A percentile compares a stretch with the other conserved stretches of the same genome.
Evolutionary conservation across 495 filamentous ascomycete species (phyloP).

Genomic region (Friedmanniomyces simplex): DNA sequence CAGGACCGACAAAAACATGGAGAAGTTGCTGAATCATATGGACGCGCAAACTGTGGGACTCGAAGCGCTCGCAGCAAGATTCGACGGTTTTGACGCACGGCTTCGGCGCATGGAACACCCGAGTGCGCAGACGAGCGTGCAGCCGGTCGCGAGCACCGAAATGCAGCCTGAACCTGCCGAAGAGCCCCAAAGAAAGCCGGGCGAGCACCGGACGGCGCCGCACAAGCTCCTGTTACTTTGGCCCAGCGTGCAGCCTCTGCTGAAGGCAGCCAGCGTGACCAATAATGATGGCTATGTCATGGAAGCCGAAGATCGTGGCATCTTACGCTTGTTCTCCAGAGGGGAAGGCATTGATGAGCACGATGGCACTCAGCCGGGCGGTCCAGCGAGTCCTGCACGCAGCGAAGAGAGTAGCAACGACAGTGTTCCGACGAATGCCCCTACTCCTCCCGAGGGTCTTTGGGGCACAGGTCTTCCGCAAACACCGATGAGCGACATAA

Average conservation of each 20-base stretch:
- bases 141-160: no score
- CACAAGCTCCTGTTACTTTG: slow-evolving; percentile 59
- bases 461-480: slow-evolving; percentile 34
- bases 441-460: slow-evolving; percentile 24
- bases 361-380: slow-evolving; percentile 28
- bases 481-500: slow-evolving; percentile 12
- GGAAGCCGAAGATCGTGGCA: slow-evolving; percentile 61
- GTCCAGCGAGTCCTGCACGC: slow-evolving; percentile 13
- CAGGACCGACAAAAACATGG: slow-evolving; percentile 35
- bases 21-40: slow-evolving; percentile 25
- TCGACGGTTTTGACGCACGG: slow-evolving; percentile 7
- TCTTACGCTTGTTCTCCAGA: slow-evolving; percentile 65
- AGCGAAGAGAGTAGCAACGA: slow-evolving; percentile 20
- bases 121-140: not conserved
- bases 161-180: not conserved
- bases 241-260: slow-evolving; percentile 50
- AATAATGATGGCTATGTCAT: slow-evolving; percentile 58
- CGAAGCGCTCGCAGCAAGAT: slow-evolving; percentile 2
- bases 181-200: slow-evolving; percentile 28
- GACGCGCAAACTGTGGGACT: slow-evolving; percentile 35
- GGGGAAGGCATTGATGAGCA: slow-evolving; percentile 56
- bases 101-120: not conserved
- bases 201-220: slow-evolving; percentile 70
- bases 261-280: slow-evolving; percentile 34
- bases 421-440: not conserved